phyloP scores from a whole-genome alignment of 2,329 filamentous ascomycete genomes.

The Stemphylium vesicarium region DNA sequence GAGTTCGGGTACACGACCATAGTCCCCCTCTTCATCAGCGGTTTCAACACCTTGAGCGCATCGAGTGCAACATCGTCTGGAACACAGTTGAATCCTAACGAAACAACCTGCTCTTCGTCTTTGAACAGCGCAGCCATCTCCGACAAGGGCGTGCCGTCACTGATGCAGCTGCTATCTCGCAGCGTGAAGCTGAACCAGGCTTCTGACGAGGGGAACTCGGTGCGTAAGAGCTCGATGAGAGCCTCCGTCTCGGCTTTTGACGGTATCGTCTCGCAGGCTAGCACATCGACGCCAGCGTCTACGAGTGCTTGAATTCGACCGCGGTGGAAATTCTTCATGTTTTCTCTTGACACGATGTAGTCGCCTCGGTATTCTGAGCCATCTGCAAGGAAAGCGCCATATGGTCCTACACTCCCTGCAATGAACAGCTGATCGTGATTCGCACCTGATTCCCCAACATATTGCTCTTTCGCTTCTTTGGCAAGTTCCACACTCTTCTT shows the following conservation, averaged over 20 bases:
- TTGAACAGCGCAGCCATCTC: slow-evolving; percentile 44
- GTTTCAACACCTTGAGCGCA: slow-evolving; percentile 42
- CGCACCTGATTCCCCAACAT: slow-evolving; percentile 15
- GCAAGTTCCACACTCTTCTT: slow-evolving; percentile 52
- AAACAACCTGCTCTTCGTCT: slow-evolving; percentile 43
- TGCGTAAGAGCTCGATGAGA: slow-evolving; percentile 47
- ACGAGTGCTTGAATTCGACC: slow-evolving; percentile 51
- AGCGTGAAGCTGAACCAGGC: slow-evolving; percentile 55
- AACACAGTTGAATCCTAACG: slow-evolving; percentile 56
- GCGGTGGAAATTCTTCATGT: slow-evolving; percentile 53
- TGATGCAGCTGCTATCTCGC: slow-evolving; percentile 43
- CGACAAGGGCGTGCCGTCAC: slow-evolving; percentile 51
- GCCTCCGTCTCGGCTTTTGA: slow-evolving; percentile 49
- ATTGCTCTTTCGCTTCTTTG: slow-evolving; percentile 46
- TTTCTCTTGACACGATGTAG: slow-evolving; percentile 41
- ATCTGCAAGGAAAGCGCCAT: slow-evolving; percentile 56
- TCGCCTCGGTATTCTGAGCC: slow-evolving; percentile 56
- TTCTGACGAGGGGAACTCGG: slow-evolving; percentile 46
- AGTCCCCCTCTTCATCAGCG: slow-evolving; percentile 39
- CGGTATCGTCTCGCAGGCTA: slow-evolving; percentile 57
- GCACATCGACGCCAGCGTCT: slow-evolving; percentile 51
- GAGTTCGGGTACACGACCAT: slow-evolving; percentile 56
- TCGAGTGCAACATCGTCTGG: slow-evolving; percentile 42
- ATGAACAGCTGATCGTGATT: slow-evolving; percentile 37
- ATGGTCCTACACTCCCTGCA: slow-evolving; percentile 57